Evolutionary conservation across 768 basidiomycete genomes (phyloP).

Genomic region (Cyathus striatus): DNA sequence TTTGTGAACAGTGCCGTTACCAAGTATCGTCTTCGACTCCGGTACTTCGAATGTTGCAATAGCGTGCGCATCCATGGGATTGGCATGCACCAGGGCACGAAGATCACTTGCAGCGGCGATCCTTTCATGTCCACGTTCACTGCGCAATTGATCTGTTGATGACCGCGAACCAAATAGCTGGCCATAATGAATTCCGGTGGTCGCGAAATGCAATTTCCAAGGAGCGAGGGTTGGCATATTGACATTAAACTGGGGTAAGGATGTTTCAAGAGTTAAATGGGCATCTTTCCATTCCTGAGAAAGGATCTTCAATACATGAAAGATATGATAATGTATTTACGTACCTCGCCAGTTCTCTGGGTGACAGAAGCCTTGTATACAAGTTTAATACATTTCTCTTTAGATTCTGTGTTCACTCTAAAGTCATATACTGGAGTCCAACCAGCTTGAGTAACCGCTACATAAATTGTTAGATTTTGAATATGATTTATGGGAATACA

Average conservation of each 20-base stretch:
- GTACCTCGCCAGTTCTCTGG: slow-evolving; percentile 35
- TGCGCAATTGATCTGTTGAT: too few relatives aligned
- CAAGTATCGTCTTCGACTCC: slow-evolving; percentile 26
- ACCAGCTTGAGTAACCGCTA: slow-evolving; percentile 9
- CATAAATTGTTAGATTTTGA: background rate
- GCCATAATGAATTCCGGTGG: background rate
- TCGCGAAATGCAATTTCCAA: slow-evolving; percentile 15
- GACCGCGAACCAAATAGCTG: too few relatives aligned
- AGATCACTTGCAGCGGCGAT: too few relatives aligned
- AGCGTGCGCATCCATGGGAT: slow-evolving; percentile 21
- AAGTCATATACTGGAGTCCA: slow-evolving; percentile 35
- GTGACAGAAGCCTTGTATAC: slow-evolving; percentile 34
- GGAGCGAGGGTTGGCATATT: slow-evolving; percentile 19
- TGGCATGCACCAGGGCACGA: slow-evolving; percentile 3
- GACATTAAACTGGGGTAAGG: slow-evolving; percentile 25
- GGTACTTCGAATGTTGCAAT: slow-evolving; percentile 29
- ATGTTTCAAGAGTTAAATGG: slow-evolving; percentile 27
- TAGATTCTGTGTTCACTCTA: slow-evolving; percentile 29
- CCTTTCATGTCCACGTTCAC: too few relatives aligned
- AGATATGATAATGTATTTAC: slow-evolving; percentile 12
- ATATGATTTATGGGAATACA: background rate
- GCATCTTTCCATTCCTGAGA: slow-evolving; percentile 29
- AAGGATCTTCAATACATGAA: background rate
- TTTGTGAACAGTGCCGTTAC: slow-evolving; percentile 25
- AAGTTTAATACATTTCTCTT: slow-evolving; percentile 23